phyloP scores from a whole-genome alignment of 306 rosid genomes.

The Trifolium subterraneum region DNA sequence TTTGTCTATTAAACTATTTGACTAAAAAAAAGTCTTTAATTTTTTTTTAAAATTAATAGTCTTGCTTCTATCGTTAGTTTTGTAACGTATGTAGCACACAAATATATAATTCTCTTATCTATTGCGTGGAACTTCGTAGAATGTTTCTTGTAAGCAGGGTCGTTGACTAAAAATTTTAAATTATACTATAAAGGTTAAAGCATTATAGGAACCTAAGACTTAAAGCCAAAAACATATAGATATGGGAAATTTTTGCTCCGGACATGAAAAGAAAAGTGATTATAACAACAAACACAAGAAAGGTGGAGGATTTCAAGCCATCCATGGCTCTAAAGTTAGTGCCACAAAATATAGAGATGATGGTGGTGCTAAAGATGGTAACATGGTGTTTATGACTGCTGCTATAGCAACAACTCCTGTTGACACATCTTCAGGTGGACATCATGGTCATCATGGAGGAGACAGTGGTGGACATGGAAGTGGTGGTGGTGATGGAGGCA shows the following conservation, averaged over 20 bases:
- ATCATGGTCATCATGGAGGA: constrained; percentile 1
- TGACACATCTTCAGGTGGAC: not conserved
- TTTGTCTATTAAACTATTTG: no score
- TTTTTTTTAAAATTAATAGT: no score
- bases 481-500: not conserved
- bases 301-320: not conserved
- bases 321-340: not conserved
- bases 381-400: constrained; percentile 2
- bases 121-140: no score
- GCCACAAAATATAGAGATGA: not conserved
- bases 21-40: no score
- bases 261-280: not conserved
- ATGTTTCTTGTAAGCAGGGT: not conserved
- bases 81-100: no score
- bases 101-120: no score
- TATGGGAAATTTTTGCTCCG: constrained; percentile 5
- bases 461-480: not conserved
- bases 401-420: not conserved
- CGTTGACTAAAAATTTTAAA: not conserved
- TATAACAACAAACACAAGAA: not conserved
- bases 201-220: not conserved
- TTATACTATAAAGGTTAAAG: not conserved
- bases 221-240: not conserved
- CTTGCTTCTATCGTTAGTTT: no score
- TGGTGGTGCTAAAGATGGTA: constrained; percentile 1